Conservation (phyloP, 495 filamentous ascomycete genomes). For the Talaromyces liani region DNA sequence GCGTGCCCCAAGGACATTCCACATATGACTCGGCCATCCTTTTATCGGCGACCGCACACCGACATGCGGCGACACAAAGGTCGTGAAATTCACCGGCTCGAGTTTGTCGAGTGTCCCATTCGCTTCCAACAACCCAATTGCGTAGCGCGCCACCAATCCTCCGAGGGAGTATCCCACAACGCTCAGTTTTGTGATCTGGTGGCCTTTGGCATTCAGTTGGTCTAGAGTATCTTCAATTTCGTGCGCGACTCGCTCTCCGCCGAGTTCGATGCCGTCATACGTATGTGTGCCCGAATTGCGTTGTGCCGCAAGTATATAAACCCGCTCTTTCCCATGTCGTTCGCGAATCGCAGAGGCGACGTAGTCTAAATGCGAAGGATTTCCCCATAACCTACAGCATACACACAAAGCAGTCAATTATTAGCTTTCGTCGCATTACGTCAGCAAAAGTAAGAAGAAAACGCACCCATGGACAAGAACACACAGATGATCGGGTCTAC, state of each 20-base stretch:
- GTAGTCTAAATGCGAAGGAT: conserved; percentile 72
- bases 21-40: conserved; percentile 60
- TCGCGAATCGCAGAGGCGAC: conserved; percentile 61
- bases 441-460: neutral
- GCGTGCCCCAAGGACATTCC: conserved; percentile 72
- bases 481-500: conserved; percentile 63
- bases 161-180: conserved; percentile 86
- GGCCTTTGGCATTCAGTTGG: conserved; percentile 53
- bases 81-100: conserved; percentile 85
- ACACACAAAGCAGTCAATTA: neutral
- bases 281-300: conserved; percentile 77
- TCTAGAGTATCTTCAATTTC: conserved; percentile 83
- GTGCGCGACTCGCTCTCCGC: conserved; percentile 77
- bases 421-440: neutral
- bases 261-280: conserved; percentile 89
- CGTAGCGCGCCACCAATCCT: conserved; percentile 81
- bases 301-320: conserved; percentile 71
- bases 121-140: conserved; percentile 73
- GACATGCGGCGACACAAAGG: conserved; percentile 85
- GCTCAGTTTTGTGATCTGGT: conserved; percentile 71
- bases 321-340: conserved; percentile 50
- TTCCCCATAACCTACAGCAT: conserved; percentile 72
- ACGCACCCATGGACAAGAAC: conserved; percentile 93
- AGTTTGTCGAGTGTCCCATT: conserved; percentile 72
- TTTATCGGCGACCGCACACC: conserved; percentile 70